These are phyloP conservation scores for Quercus phellos DNA, from an alignment of 331 rosid genomes.

Conservation along the genomic window DNA sequence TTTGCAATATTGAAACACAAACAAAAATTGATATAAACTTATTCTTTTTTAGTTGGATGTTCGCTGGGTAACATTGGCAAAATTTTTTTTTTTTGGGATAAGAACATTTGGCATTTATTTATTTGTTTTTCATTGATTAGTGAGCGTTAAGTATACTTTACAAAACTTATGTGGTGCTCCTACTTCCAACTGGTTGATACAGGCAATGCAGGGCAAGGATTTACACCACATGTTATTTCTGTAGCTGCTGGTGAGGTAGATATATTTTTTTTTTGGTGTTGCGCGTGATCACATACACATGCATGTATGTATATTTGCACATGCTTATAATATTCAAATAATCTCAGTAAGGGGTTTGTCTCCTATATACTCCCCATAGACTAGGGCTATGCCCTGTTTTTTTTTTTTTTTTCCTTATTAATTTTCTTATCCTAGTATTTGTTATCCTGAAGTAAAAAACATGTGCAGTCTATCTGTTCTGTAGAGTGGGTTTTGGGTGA, in stretches of 20 bases:
- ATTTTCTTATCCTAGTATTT: no score
- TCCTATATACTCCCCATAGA: no score
- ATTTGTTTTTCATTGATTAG: neutral
- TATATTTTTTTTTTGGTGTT: neutral
- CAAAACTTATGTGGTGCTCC: constrained; percentile 19
- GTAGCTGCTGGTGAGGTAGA: constrained; percentile 91
- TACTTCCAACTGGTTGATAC: constrained; percentile 32
- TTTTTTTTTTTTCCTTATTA: no score
- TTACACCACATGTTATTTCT: constrained; percentile 69
- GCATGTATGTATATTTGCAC: neutral
- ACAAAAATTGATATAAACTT: neutral
- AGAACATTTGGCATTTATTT: neutral
- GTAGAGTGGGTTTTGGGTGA: no score
- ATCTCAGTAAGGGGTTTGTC: neutral
- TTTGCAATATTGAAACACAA: neutral
- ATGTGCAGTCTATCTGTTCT: no score
- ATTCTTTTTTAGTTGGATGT: neutral
- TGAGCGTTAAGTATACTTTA: constrained; percentile 3
- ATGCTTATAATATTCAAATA: neutral
- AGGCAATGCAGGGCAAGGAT: constrained; percentile 85
- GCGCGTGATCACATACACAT: neutral
- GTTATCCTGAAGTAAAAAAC: no score
- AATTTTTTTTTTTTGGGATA: neutral
- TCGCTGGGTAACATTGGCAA: neutral
- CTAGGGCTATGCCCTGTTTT: no score